Evolutionary conservation across 306 rosid genomes (phyloP).

Genomic region (Spatholobus suberectus): DNA sequence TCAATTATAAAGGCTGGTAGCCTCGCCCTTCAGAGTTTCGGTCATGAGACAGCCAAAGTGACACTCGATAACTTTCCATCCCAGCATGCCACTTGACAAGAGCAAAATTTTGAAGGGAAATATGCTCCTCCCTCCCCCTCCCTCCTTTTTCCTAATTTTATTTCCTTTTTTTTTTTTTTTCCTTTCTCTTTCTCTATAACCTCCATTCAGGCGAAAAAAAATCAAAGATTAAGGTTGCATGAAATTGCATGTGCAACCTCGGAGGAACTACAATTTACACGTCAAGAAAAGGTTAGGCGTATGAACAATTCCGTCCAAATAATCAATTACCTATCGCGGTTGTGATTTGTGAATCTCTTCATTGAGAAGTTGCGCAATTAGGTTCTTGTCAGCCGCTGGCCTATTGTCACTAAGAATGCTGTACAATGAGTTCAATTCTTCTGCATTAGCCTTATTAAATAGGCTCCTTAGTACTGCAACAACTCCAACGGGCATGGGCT

Average conservation of each 20-base stretch:
- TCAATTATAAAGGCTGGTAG: slow-evolving; percentile 22
- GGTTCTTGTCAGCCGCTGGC: slow-evolving; percentile 53
- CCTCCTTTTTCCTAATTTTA: slow-evolving; percentile 25
- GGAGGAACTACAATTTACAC: slow-evolving; percentile 64
- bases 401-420: slow-evolving; percentile 63
- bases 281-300: slow-evolving; percentile 49
- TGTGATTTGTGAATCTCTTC: slow-evolving; percentile 71
- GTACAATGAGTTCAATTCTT: slow-evolving; percentile 76
- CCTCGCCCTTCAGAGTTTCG: slow-evolving; percentile 31
- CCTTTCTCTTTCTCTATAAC: slow-evolving; percentile 44
- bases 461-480: slow-evolving; percentile 58
- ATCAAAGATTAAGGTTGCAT: slow-evolving; percentile 53
- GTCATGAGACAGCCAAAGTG: slow-evolving; percentile 20
- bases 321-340: slow-evolving; percentile 59
- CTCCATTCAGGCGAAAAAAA: slow-evolving; percentile 44
- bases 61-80: slow-evolving; percentile 22
- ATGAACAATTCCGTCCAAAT: slow-evolving; percentile 45
- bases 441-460: slow-evolving; percentile 70
- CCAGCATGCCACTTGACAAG: slow-evolving; percentile 17
- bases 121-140: background rate
- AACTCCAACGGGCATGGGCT: slow-evolving; percentile 42
- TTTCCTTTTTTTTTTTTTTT: slow-evolving; percentile 5
- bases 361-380: slow-evolving; percentile 61
- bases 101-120: slow-evolving; percentile 42
- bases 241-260: slow-evolving; percentile 55